Conservation (phyloP, 805 yeast species). For the Pichia ethanolica region DNA sequence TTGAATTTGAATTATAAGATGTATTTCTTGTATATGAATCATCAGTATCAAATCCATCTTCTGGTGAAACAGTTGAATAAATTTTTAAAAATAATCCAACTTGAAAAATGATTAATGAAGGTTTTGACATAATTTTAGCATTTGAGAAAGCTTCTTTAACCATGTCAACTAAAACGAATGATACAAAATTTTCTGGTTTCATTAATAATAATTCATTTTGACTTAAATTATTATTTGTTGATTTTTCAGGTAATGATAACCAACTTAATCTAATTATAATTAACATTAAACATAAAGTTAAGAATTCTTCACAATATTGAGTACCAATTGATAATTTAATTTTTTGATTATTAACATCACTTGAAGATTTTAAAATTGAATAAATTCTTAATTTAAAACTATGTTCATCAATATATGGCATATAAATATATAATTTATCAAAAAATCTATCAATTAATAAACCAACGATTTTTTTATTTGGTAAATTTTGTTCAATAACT, state of each 20-base stretch:
- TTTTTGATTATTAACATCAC: slow-evolving; percentile 26
- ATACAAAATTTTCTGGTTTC: slow-evolving; percentile 34
- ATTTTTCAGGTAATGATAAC: slow-evolving; percentile 42
- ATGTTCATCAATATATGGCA: slow-evolving; percentile 61
- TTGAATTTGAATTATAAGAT: slow-evolving; percentile 19
- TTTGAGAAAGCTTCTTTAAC: slow-evolving; percentile 38
- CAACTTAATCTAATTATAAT: slow-evolving; percentile 48
- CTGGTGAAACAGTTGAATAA: slow-evolving; percentile 51
- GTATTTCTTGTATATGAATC: slow-evolving; percentile 31
- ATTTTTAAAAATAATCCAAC: slow-evolving; percentile 50
- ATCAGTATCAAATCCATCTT: slow-evolving; percentile 40
- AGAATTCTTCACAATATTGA: slow-evolving; percentile 36
- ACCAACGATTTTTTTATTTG: slow-evolving; percentile 50
- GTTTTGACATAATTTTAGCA: slow-evolving; percentile 35
- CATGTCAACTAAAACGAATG: slow-evolving; percentile 36
- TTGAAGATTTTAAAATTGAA: slow-evolving; percentile 37
- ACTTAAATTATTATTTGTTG: slow-evolving; percentile 26
- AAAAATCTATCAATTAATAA: slow-evolving; percentile 52
- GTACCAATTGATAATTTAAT: slow-evolving; percentile 25
- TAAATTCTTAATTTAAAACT: slow-evolving; percentile 37
- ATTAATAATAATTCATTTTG: slow-evolving; percentile 28
- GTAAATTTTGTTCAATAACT: slow-evolving; percentile 41
- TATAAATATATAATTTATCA: slow-evolving; percentile 49
- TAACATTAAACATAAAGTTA: slow-evolving; percentile 43
- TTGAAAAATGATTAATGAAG: slow-evolving; percentile 47